These are phyloP conservation scores for Aspergillus clavatus DNA, from an alignment of 2,329 filamentous ascomycete species.

Conservation along the genomic window DNA sequence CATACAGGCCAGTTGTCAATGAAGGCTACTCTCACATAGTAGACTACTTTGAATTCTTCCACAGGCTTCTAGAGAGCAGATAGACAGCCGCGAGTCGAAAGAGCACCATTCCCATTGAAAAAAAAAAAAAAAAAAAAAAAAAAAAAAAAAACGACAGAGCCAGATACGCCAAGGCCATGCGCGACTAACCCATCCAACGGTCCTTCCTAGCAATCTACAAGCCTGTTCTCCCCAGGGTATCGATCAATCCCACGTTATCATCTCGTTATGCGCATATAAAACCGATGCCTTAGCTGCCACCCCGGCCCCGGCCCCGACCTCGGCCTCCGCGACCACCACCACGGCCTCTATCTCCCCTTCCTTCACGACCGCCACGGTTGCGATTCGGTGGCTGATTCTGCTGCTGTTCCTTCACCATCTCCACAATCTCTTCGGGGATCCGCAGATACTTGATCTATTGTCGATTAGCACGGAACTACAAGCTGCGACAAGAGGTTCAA, in stretches of 20 bases:
- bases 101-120: conserved; percentile 25
- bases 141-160: conserved; percentile 28
- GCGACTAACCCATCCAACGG: conserved; percentile 29
- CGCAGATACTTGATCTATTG: conserved; percentile 93
- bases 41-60: no score
- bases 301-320: conserved; percentile 42
- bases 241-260: conserved; percentile 24
- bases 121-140: no score
- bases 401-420: conserved; percentile 88
- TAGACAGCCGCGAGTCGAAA: conserved; percentile 18
- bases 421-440: conserved; percentile 94
- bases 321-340: conserved; percentile 42
- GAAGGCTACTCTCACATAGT: no score
- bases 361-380: conserved; percentile 38
- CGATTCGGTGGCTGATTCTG: conserved; percentile 55
- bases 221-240: conserved; percentile 32
- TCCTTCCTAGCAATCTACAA: conserved; percentile 25
- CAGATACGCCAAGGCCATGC: conserved; percentile 40
- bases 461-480: conserved; percentile 3
- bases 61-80: no score
- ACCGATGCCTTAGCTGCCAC: conserved; percentile 24
- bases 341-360: conserved; percentile 38
- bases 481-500: background rate
- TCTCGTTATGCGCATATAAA: conserved; percentile 9
- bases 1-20: conserved; percentile 4